phyloP scores from a whole-genome alignment of 805 yeast genomes.

The Yarrowia yakushimensis region DNA sequence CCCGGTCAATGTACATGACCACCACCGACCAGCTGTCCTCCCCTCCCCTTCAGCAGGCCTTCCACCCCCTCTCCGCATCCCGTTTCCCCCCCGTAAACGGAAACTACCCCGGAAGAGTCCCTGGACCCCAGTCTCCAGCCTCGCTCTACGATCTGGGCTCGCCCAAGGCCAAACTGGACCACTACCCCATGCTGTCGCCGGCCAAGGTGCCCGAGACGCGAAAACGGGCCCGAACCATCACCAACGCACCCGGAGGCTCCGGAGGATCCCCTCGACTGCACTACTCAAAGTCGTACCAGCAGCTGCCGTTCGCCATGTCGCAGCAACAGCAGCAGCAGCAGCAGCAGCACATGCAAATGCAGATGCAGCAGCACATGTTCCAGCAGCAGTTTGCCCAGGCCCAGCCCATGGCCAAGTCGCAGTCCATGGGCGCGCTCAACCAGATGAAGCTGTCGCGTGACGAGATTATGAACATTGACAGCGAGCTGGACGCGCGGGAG shows the following conservation, averaged over 20 bases:
- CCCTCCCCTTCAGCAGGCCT: conserved; percentile 5
- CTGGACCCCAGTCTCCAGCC: conserved; percentile 2
- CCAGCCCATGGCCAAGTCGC: conserved; percentile 23
- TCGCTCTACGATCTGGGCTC: background rate
- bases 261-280: background rate
- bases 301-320: background rate
- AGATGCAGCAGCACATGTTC: background rate
- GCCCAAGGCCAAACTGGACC: conserved; percentile 3
- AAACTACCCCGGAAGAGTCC: background rate
- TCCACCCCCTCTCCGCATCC: conserved; percentile 2
- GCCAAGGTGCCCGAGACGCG: conserved; percentile 2
- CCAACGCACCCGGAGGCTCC: background rate
- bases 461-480: conserved; percentile 12
- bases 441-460: conserved; percentile 8
- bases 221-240: conserved; percentile 20
- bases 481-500: background rate
- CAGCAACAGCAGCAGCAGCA: conserved; percentile 9
- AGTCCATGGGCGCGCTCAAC: conserved; percentile 16
- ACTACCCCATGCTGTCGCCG: conserved; percentile 12
- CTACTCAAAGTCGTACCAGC: conserved; percentile 14
- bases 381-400: conserved; percentile 21
- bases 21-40: conserved; percentile 2
- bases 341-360: background rate
- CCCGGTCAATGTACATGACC: conserved; percentile 10
- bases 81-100: background rate